phyloP scores from a whole-genome alignment of 2,329 filamentous ascomycete species.

The Curvularia sp. region DNA sequence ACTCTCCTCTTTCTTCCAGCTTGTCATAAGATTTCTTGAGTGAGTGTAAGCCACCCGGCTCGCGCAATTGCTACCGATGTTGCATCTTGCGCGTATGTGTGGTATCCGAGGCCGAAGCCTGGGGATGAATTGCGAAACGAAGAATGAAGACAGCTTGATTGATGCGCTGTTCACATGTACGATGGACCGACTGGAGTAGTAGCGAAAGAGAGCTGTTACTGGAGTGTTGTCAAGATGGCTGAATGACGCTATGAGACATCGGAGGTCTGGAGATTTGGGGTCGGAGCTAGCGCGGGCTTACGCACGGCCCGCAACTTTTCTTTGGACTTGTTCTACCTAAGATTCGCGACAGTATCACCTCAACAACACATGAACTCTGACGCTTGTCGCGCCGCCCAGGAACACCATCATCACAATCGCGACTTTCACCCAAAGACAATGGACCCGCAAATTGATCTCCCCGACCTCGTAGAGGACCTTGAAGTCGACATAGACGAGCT shows the following conservation, averaged over 20 bases:
- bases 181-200: not conserved
- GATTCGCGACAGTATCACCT: constrained; percentile 4
- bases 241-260: constrained; percentile 20
- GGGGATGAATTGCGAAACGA: constrained; percentile 48
- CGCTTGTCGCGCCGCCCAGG: not conserved
- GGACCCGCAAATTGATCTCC: constrained; percentile 64
- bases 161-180: constrained; percentile 23
- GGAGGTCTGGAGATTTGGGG: constrained; percentile 3
- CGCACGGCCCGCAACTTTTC: constrained; percentile 39
- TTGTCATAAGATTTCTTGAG: constrained; percentile 28
- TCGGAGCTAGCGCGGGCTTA: constrained; percentile 29
- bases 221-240: constrained; percentile 5
- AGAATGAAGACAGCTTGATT: constrained; percentile 56
- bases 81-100: constrained; percentile 50
- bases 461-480: constrained; percentile 74
- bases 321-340: constrained; percentile 11
- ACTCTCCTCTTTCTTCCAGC: constrained; percentile 35
- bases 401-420: not conserved
- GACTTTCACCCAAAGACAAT: constrained; percentile 44
- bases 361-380: not conserved
- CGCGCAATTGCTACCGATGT: constrained; percentile 51
- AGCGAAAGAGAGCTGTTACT: not conserved
- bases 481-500: constrained; percentile 81
- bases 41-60: constrained; percentile 55
- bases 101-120: constrained; percentile 58